phyloP scores from a whole-genome alignment of 768 basidiomycete genomes.

The Pisolithus albus region DNA sequence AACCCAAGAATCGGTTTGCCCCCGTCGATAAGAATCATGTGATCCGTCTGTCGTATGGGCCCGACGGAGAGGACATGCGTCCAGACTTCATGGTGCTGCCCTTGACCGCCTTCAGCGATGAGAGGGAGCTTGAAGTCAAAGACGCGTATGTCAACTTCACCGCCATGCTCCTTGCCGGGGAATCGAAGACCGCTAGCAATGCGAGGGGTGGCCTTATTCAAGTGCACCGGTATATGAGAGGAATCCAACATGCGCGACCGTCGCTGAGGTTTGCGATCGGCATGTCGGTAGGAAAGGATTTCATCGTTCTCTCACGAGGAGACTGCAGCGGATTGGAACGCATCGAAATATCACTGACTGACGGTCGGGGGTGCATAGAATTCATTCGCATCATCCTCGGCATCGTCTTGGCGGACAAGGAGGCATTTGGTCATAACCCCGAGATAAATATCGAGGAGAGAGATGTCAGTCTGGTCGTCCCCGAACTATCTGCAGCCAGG shows the following conservation, averaged over 20 bases:
- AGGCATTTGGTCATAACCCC: slow-evolving; percentile 5
- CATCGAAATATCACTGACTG: not conserved
- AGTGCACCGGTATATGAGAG: slow-evolving; percentile 3
- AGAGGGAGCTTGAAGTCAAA: not conserved
- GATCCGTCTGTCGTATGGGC: not conserved
- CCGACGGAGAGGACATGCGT: slow-evolving; percentile 3
- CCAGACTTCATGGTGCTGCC: slow-evolving; percentile 5
- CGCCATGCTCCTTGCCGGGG: not conserved
- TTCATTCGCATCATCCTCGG: slow-evolving; percentile 2
- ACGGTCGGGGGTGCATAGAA: not conserved
- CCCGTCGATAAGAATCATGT: not conserved
- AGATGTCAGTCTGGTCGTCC: not conserved
- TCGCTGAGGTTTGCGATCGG: not conserved
- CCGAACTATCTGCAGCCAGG: not conserved
- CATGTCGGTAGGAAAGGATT: not conserved
- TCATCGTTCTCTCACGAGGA: not conserved
- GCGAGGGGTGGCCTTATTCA: not conserved
- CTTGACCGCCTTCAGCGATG: not conserved
- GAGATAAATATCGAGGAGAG: not conserved
- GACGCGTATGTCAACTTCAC: slow-evolving; percentile 3
- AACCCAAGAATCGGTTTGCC: not conserved
- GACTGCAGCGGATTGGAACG: slow-evolving; percentile 2
- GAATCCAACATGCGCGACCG: not conserved
- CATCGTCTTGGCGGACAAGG: not conserved
- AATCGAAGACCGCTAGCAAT: not conserved